Conservation (phyloP, 2,329 filamentous ascomycete species). For the Raffaelea arxii region DNA sequence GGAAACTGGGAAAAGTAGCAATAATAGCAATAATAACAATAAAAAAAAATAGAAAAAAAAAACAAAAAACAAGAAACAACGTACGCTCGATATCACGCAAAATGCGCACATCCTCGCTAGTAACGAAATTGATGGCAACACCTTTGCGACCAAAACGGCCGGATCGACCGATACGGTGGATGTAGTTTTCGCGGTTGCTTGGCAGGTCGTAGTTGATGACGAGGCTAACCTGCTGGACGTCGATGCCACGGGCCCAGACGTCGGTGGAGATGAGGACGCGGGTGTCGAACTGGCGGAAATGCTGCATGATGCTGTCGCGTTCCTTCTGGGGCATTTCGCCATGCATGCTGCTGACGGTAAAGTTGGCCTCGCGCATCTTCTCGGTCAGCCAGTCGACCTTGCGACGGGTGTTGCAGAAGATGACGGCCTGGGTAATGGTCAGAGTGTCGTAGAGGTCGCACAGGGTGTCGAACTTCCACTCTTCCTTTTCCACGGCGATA, state of each 20-base stretch:
- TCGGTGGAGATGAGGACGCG: constrained; percentile 89
- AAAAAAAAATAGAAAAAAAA: neutral
- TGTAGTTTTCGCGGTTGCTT: constrained; percentile 98
- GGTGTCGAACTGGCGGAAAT: constrained; percentile 70
- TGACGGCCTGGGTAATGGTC: constrained; percentile 86
- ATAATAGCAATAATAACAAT: neutral
- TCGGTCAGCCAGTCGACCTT: constrained; percentile 82
- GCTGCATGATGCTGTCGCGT: constrained; percentile 78
- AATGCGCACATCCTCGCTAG: constrained; percentile 94
- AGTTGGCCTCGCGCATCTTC: constrained; percentile 72
- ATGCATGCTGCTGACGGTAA: constrained; percentile 85
- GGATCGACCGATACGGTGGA: constrained; percentile 93
- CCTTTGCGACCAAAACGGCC: constrained; percentile 95
- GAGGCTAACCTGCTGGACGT: constrained; percentile 87
- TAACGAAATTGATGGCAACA: constrained; percentile 99
- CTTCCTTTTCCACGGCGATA: constrained; percentile 80
- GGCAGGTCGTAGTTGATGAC: constrained; percentile 99
- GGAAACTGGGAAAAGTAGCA: too few species aligned
- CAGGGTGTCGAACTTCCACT: constrained; percentile 77
- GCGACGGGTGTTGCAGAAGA: constrained; percentile 87
- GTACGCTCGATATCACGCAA: constrained; percentile 89
- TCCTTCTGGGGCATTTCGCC: constrained; percentile 83
- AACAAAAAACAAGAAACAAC: constrained; percentile 21
- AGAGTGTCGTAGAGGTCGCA: constrained; percentile 82
- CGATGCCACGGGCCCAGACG: constrained; percentile 84